Evolutionary conservation across 345 rosid species (phyloP).

Genomic region (Salix brachista): DNA sequence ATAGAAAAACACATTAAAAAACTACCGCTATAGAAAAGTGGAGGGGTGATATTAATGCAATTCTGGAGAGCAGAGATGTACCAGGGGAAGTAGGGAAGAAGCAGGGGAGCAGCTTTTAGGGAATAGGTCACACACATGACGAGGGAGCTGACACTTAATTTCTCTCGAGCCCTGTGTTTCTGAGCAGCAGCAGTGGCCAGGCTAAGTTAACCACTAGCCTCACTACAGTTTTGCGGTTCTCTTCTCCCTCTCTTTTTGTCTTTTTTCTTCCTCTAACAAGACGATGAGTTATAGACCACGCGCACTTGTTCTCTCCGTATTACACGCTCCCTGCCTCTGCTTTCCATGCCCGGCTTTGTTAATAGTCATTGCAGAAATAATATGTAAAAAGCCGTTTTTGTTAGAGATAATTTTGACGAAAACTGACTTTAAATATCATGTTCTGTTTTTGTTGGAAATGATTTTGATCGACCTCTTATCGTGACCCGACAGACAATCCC

Average conservation of each 20-base stretch:
- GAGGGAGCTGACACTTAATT: neutral
- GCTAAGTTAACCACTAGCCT: neutral
- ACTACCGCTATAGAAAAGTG: too few species aligned
- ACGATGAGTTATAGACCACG: neutral
- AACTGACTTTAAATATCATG: too few species aligned
- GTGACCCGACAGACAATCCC: neutral
- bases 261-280: neutral
- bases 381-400: too few species aligned
- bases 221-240: neutral
- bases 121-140: neutral
- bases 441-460: too few species aligned
- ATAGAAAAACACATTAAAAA: too few species aligned
- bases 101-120: neutral
- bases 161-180: constrained; percentile 30
- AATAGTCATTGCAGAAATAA: too few species aligned
- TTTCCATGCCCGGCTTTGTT: neutral
- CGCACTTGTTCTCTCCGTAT: neutral
- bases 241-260: neutral
- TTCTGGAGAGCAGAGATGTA: constrained; percentile 10
- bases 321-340: neutral
- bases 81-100: neutral
- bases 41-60: neutral
- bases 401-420: too few species aligned
- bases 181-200: neutral
- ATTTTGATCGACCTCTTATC: neutral